phyloP scores from a whole-genome alignment of 2,329 filamentous ascomycete species.

The Orbilia ellipsospora region DNA sequence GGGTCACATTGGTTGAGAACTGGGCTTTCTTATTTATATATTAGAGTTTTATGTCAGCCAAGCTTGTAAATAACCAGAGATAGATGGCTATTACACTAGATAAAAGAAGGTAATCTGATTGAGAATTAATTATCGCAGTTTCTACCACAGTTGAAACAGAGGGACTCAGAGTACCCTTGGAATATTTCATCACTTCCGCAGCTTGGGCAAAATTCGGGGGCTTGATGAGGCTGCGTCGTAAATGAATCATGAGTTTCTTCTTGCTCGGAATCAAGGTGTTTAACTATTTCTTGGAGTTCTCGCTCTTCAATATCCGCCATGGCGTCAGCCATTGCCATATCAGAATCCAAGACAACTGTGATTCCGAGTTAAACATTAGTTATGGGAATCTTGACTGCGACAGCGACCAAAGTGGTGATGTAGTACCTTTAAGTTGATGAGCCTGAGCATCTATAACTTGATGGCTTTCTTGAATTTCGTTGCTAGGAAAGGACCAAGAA shows the following conservation, averaged over 20 bases:
- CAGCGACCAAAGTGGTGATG: no score
- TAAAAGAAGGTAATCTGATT: neutral
- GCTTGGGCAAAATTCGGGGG: slow-evolving; percentile 4
- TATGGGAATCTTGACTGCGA: neutral
- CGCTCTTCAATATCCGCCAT: slow-evolving; percentile 44
- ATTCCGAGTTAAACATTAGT: slow-evolving; percentile 10
- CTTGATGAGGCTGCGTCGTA: neutral
- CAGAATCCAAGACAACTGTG: slow-evolving; percentile 12
- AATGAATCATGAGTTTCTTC: neutral
- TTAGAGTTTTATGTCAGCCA: no score
- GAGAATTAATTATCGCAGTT: slow-evolving; percentile 17
- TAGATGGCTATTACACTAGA: neutral
- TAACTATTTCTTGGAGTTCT: slow-evolving; percentile 39
- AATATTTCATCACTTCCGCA: slow-evolving; percentile 51
- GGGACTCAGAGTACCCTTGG: slow-evolving; percentile 15
- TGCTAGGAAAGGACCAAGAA: slow-evolving; percentile 4
- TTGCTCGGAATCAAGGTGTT: neutral
- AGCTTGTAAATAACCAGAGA: no score
- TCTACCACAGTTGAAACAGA: slow-evolving; percentile 47
- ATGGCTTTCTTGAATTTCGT: neutral
- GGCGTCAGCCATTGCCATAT: slow-evolving; percentile 42
- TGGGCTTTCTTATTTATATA: no score
- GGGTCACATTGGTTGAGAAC: no score
- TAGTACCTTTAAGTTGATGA: no score
- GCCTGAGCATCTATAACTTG: no score